Conservation (phyloP, 2,329 filamentous ascomycete genomes). For the Passalora sequoiae region DNA sequence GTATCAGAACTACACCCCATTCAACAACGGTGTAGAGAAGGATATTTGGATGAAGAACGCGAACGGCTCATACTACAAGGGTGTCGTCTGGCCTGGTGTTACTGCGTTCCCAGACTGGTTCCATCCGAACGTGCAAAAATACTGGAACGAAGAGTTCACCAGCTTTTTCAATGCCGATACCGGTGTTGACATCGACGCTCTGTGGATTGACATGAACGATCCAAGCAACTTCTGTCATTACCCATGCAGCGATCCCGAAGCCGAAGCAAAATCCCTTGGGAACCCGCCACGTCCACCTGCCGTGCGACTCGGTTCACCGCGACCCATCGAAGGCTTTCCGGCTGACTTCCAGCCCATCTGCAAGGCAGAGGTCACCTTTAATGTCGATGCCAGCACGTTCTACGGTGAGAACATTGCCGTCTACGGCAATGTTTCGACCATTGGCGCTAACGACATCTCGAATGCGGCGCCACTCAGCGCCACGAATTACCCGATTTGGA, state of each 20-base stretch:
- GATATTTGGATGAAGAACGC: constrained; percentile 49
- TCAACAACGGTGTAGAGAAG: constrained; percentile 56
- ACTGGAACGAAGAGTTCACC: constrained; percentile 65
- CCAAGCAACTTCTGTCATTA: constrained; percentile 51
- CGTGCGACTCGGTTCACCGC: constrained; percentile 56
- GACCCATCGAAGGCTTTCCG: constrained; percentile 64
- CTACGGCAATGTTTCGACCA: constrained; percentile 31
- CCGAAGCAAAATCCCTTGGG: constrained; percentile 34
- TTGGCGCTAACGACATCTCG: constrained; percentile 26
- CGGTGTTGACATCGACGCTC: constrained; percentile 69
- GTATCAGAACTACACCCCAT: constrained; percentile 49
- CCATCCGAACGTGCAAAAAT: constrained; percentile 56
- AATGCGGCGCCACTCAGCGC: constrained; percentile 29
- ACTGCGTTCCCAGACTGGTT: constrained; percentile 62
- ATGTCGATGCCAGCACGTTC: constrained; percentile 32
- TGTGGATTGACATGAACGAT: constrained; percentile 66
- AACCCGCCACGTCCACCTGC: constrained; percentile 59
- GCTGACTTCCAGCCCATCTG: constrained; percentile 58
- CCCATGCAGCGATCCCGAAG: constrained; percentile 36
- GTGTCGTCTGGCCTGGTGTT: constrained; percentile 71
- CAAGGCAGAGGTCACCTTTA: constrained; percentile 31
- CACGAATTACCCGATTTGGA: constrained; percentile 34
- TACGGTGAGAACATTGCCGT: constrained; percentile 35
- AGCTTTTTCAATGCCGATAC: constrained; percentile 58
- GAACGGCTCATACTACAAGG: constrained; percentile 54